Evolutionary conservation across 371 early-diverging fungal species (phyloP), one percentile per base, ranked within the genome.

Genomic region (Lichtheimia hyalospora): DNA sequence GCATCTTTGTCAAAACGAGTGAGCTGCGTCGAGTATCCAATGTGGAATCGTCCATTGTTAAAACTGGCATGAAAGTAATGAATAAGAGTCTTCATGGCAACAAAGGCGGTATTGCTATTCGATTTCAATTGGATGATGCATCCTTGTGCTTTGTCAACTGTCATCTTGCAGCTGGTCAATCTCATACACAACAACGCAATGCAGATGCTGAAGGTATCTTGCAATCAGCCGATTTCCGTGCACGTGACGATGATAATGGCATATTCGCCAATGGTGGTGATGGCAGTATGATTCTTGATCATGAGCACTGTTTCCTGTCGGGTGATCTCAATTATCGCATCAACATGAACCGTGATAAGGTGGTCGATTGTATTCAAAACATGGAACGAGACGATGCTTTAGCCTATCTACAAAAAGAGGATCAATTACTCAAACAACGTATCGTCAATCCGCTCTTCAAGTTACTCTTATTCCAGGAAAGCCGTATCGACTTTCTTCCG

Each of bases 301-400:
- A 95, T 57, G 92, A 93, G 56, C 70, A 82, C 43, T 85, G 88
- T 21, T 84, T 92, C 63, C 75, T 88, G 34, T 82, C 84, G 28
- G 92, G 92, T 5, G 95, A 96, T 69, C 71, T 94, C 24, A 94
- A 94, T 70, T 95, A 94, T 61, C 83, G 96, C 3, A 89, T 95
- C 50, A 49, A 58, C 20, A 57, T 68, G 61, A 21, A 25, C 3
- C 83, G 91, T 15, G 79, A 86, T 23, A 60, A 78, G 23, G 89
- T 89, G 0, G 51, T 90, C 5, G 63, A 80, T 2, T 62, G 69
- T 10, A 68, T 92, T 15, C 66, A 71, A 3, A 61, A 67, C 0
- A 10, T 54, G 7, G 64, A 69, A 24, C 67, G 70, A 50, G 24
- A 44, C 16, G 52, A 49, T 6, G 68, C 58, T 10, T 63, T 67